Evolutionary conservation across 1,139 yeast genomes (phyloP).

Genomic region (Geotrichum aggregatum): DNA sequence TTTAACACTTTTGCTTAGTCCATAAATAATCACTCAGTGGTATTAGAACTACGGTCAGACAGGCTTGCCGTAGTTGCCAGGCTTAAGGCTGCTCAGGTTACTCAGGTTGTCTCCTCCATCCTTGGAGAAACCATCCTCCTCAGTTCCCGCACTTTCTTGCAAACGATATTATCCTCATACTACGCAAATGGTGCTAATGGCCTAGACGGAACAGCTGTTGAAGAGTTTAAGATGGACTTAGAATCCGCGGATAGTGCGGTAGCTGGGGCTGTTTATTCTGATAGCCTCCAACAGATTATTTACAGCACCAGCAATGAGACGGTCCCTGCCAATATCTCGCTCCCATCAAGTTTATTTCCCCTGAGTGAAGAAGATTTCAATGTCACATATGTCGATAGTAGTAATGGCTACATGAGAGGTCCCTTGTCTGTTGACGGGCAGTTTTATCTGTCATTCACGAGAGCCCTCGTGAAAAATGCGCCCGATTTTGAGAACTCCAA

Average conservation of each 20-base stretch:
- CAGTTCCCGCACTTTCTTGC: conserved; percentile 32
- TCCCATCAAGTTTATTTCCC: conserved; percentile 29
- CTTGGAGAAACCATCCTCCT: conserved; percentile 53
- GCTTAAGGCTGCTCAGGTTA: conserved; percentile 72
- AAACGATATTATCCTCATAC: conserved; percentile 29
- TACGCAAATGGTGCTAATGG: conserved; percentile 22
- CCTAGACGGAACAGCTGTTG: conserved; percentile 17
- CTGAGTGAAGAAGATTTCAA: not conserved
- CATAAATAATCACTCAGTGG: conserved; percentile 60
- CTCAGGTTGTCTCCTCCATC: conserved; percentile 59
- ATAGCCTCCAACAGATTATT: conserved; percentile 19
- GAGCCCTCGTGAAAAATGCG: conserved; percentile 23
- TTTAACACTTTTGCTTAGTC: conserved; percentile 25
- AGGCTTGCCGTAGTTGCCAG: conserved; percentile 75
- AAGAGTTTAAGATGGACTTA: conserved; percentile 27
- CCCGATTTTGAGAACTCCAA: conserved; percentile 14
- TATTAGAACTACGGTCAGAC: conserved; percentile 61
- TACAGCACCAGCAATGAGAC: conserved; percentile 20
- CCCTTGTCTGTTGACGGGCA: conserved; percentile 20
- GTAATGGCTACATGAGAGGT: conserved; percentile 14
- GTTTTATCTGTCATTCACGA: conserved; percentile 29
- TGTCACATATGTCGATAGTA: conserved; percentile 4
- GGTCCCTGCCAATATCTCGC: conserved; percentile 12
- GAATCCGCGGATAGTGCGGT: conserved; percentile 32
- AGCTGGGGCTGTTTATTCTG: conserved; percentile 29